Evolutionary conservation across 306 rosid species (phyloP).

Genomic region (Cucumis hystrix): DNA sequence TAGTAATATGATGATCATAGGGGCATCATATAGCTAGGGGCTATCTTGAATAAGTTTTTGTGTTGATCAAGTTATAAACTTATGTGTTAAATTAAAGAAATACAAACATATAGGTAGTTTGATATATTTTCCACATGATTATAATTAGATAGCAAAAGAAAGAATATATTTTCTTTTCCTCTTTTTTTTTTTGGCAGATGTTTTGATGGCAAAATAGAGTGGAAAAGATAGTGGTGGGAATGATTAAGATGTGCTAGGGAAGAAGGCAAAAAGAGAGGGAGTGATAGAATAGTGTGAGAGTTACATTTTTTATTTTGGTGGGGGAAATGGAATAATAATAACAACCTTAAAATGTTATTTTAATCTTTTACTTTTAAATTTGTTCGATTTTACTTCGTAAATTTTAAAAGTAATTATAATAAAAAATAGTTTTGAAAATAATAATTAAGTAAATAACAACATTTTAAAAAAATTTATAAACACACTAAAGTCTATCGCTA

Average conservation of each 20-base stretch:
- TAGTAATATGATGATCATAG: too few relatives aligned
- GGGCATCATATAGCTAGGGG: neutral
- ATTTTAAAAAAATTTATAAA: too few relatives aligned
- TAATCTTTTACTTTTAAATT: too few relatives aligned
- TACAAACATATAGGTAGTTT: neutral
- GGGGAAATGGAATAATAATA: neutral
- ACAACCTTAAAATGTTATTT: too few relatives aligned
- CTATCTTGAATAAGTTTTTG: neutral
- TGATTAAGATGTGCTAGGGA: neutral
- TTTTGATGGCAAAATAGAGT: neutral
- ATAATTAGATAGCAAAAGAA: neutral
- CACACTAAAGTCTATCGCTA: too few relatives aligned
- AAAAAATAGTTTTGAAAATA: too few relatives aligned
- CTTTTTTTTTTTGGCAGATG: neutral
- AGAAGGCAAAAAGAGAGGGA: neutral
- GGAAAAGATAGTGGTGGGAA: neutral
- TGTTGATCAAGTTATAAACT: neutral
- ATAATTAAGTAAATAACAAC: too few relatives aligned
- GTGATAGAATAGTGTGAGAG: constrained; percentile 1
- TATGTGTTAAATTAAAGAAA: neutral
- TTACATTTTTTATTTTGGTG: neutral
- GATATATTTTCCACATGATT: neutral
- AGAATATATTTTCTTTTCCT: neutral
- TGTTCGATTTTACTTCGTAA: too few relatives aligned
- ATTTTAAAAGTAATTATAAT: too few relatives aligned